phyloP scores from a whole-genome alignment of 441 rosid species.

The Syzygium malaccense region DNA sequence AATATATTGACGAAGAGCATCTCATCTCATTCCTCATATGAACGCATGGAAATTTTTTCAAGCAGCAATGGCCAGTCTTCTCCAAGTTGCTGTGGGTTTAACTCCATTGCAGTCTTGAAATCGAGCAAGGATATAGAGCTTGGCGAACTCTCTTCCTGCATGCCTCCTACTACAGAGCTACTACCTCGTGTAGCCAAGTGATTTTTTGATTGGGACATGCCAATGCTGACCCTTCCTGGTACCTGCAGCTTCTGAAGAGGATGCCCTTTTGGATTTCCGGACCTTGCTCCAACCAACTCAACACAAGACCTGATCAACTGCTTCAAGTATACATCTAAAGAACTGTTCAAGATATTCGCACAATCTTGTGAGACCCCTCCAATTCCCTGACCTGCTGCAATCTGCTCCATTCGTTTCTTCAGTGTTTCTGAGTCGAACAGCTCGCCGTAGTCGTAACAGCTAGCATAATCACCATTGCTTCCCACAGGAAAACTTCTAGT shows the following conservation, averaged over 20 bases:
- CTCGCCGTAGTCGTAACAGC: slow-evolving; percentile 51
- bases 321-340: slow-evolving; percentile 77
- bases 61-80: slow-evolving; percentile 34
- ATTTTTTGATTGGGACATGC: slow-evolving; percentile 47
- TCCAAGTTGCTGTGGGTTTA: slow-evolving; percentile 34
- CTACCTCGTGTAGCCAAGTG: slow-evolving; percentile 38
- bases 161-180: slow-evolving; percentile 26
- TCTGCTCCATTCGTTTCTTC: slow-evolving; percentile 73
- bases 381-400: slow-evolving; percentile 64
- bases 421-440: slow-evolving; percentile 58
- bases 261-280: slow-evolving; percentile 32
- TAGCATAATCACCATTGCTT: slow-evolving; percentile 23
- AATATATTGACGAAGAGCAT: background rate
- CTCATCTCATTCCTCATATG: slow-evolving; percentile 19
- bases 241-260: slow-evolving; percentile 45
- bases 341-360: slow-evolving; percentile 53
- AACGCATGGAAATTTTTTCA: slow-evolving; percentile 26
- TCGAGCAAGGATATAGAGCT: slow-evolving; percentile 39
- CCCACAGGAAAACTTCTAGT: slow-evolving; percentile 35
- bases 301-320: slow-evolving; percentile 64
- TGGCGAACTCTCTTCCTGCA: slow-evolving; percentile 37
- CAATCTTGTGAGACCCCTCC: slow-evolving; percentile 76
- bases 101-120: slow-evolving; percentile 41
- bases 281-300: slow-evolving; percentile 49
- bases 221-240: slow-evolving; percentile 42